Conservation (phyloP, 2,329 filamentous ascomycete genomes). For the Diaporthe aspalathi region DNA sequence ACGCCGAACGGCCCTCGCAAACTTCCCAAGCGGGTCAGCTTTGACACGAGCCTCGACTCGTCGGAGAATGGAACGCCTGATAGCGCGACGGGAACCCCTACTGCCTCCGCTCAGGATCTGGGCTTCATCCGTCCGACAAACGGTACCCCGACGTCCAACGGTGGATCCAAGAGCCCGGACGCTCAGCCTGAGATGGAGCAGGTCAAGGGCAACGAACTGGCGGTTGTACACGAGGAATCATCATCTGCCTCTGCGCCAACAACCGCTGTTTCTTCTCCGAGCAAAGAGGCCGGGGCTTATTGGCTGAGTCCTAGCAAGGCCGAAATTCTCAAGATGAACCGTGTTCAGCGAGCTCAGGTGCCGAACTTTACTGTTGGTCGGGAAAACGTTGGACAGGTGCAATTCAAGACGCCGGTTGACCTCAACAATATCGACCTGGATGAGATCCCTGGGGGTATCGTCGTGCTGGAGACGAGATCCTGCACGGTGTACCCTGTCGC, state of each 20-base stretch:
- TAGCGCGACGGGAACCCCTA: constrained; percentile 54
- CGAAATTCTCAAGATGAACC: constrained; percentile 82
- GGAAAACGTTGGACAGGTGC: constrained; percentile 81
- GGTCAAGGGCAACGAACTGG: constrained; percentile 78
- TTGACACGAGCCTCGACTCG: constrained; percentile 74
- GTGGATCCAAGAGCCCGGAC: constrained; percentile 45
- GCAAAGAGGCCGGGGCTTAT: constrained; percentile 77
- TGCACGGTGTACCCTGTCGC: constrained; percentile 88
- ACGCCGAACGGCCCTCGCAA: constrained; percentile 60
- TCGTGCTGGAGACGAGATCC: constrained; percentile 79
- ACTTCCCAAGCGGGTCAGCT: constrained; percentile 89
- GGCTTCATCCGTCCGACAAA: constrained; percentile 68
- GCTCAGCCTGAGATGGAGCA: constrained; percentile 72
- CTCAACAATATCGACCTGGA: constrained; percentile 83
- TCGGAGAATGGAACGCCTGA: constrained; percentile 51
- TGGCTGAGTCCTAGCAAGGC: constrained; percentile 84
- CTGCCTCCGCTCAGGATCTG: constrained; percentile 63
- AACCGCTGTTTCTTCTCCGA: constrained; percentile 45
- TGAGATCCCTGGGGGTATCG: constrained; percentile 80
- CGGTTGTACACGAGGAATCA: constrained; percentile 81
- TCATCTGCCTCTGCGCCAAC: constrained; percentile 49
- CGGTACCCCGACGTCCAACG: constrained; percentile 56
- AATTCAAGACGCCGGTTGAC: constrained; percentile 85
- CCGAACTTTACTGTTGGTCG: constrained; percentile 84
- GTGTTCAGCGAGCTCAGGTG: constrained; percentile 80